These are phyloP conservation scores for Verticillium albo-atrum DNA, from an alignment of 2,329 filamentous ascomycete species.

Conservation along the genomic window DNA sequence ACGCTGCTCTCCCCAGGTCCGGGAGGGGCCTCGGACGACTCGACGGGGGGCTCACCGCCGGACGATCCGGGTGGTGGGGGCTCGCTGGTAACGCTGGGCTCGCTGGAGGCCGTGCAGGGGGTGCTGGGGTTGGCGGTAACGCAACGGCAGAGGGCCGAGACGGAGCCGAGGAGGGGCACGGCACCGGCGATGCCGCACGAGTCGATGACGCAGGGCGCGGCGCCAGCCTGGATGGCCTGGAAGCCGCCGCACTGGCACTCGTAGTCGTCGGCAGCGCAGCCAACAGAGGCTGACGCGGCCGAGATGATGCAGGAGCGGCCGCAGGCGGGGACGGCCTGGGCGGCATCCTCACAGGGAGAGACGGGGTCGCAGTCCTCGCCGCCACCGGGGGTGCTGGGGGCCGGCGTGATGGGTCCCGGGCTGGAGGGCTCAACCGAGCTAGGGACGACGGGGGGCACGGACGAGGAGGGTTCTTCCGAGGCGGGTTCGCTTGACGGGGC, in stretches of 20 bases:
- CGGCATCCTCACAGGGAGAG: slow-evolving; percentile 13
- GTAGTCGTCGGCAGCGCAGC: slow-evolving; percentile 16
- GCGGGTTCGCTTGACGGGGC: background rate
- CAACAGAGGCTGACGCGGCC: slow-evolving; percentile 16
- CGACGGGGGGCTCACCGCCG: background rate
- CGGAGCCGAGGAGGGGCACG: slow-evolving; percentile 14
- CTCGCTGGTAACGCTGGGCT: background rate
- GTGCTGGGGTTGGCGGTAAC: slow-evolving; percentile 16
- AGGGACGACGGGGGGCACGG: background rate
- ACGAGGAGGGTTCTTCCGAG: background rate
- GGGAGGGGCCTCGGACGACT: background rate
- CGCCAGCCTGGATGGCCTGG: slow-evolving; percentile 15
- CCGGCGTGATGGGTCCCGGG: background rate
- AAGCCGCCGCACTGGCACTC: slow-evolving; percentile 18
- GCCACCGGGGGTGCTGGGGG: background rate
- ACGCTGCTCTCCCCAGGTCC: background rate
- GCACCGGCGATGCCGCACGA: slow-evolving; percentile 14
- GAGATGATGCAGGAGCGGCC: slow-evolving; percentile 18
- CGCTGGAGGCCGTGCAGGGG: slow-evolving; percentile 8
- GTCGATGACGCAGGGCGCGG: slow-evolving; percentile 15
- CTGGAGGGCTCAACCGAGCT: background rate
- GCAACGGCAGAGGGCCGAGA: slow-evolving; percentile 17
- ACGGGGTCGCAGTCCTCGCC: slow-evolving; percentile 11
- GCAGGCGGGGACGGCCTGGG: slow-evolving; percentile 13
- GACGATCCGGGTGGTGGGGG: background rate